These are phyloP conservation scores for Cordyceps militaris DNA, from an alignment of 2,329 filamentous ascomycete genomes.

Conservation along the genomic window DNA sequence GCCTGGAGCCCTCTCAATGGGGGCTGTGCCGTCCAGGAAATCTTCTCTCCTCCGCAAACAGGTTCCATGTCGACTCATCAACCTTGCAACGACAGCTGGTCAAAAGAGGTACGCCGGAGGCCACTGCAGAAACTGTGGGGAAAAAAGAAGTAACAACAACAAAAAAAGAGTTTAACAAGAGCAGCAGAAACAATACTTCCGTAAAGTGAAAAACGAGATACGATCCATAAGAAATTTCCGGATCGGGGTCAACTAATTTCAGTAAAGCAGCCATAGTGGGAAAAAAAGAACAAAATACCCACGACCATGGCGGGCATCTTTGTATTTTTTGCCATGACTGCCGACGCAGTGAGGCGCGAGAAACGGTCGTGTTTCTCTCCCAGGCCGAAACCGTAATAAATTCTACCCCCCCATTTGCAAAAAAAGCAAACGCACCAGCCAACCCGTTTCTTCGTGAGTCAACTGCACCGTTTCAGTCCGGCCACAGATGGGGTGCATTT, in stretches of 20 bases:
- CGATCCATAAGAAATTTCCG: conserved; percentile 8
- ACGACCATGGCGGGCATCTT: conserved; percentile 20
- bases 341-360: conserved; percentile 2
- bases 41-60: conserved; percentile 11
- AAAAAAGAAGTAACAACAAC: conserved; percentile 12
- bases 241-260: conserved; percentile 11
- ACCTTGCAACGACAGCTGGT: background rate
- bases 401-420: conserved; percentile 10
- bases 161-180: conserved; percentile 15
- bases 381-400: conserved; percentile 6
- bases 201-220: conserved; percentile 17
- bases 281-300: conserved; percentile 21
- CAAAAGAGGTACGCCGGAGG: conserved; percentile 12
- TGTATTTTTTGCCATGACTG: conserved; percentile 6
- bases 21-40: background rate
- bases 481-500: conserved; percentile 24
- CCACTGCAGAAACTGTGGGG: conserved; percentile 15
- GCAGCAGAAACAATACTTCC: conserved; percentile 22
- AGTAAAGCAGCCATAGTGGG: conserved; percentile 12
- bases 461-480: conserved; percentile 1
- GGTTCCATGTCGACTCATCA: conserved; percentile 16
- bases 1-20: conserved; percentile 10
- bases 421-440: conserved; percentile 11
- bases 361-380: conserved; percentile 5
- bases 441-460: conserved; percentile 8